Base-by-base conservation (phyloP, 164 flowering plant species). In the Nelumbo lutea region DNA sequence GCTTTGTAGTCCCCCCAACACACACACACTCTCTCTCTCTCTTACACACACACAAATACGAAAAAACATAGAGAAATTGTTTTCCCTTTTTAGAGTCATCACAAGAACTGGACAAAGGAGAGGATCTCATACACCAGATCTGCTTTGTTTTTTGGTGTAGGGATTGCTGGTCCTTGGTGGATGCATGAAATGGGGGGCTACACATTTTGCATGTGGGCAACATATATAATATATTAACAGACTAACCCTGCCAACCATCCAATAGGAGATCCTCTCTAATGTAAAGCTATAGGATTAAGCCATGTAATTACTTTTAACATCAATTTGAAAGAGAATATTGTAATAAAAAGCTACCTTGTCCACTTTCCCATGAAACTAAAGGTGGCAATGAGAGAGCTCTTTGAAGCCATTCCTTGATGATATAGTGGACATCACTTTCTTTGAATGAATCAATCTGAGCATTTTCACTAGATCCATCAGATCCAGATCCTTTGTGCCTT, bases 381-480 rank as follows among this genome's bases (percentile, higher is more conserved):
- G 96, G 86, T 38, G 91, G 91, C 53, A 85, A 84, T n/a, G 62
- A 70, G 4, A 82, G 70, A 65, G 86, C 66, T 69, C 73, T 85
- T 61, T 79, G 79, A 64, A 96, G 83, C 99, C 98, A 96, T 72
- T 77, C 80, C 71, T 73, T 71, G 3, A 90, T 73, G 8, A 77
- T 67, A 68, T 66, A 73, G 46, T 78, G 81, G 7, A 88, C 59
- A 14, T 63, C 68, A 63, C 72, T 76, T 69, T 80, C 83, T 58
- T 68, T 79, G 9, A 47, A 52, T 45, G 71, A 60, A 79, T 73
- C 79, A 77, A 66, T 62, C 46, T 69, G 57, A 58, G 69, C 68
- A 67, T 72, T 81, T 61, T 43, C 63, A 62, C 66, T 61, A 47
- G 56, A 27, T 61, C 68, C 83, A 71, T 48, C 75, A 38, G 73